These are phyloP conservation scores for Chaetomium tenue DNA, from an alignment of 495 filamentous ascomycete genomes.

Conservation along the genomic window DNA sequence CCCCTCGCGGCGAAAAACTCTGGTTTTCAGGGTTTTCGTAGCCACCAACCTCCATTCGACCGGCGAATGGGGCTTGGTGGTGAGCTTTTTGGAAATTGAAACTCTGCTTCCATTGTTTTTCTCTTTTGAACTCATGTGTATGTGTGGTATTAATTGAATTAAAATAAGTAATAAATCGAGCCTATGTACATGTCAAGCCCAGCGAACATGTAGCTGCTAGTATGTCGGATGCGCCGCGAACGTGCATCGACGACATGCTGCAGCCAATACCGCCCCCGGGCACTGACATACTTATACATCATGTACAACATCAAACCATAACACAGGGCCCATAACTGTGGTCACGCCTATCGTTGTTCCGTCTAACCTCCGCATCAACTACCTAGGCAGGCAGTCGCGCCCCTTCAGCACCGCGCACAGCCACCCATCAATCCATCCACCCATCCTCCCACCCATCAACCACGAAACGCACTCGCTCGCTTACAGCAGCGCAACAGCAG, in stretches of 20 bases:
- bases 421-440: not conserved
- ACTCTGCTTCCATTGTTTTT: no score
- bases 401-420: not conserved
- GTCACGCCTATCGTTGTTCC: not conserved
- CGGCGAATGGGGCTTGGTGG: no score
- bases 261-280: no score
- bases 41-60: no score
- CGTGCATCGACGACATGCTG: not conserved
- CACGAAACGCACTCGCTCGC: not conserved
- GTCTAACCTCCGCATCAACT: not conserved
- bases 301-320: not conserved
- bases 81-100: no score
- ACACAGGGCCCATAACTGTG: constrained; percentile 3
- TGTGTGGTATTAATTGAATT: constrained; percentile 5
- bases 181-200: constrained; percentile 7
- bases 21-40: no score
- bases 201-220: not conserved
- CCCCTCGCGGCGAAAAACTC: no score
- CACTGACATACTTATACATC: constrained; percentile 11
- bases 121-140: not conserved
- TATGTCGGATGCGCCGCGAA: not conserved
- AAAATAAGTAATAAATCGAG: not conserved
- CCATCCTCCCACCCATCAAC: not conserved
- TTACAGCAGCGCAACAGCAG: constrained; percentile 37
- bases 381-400: not conserved